These are phyloP conservation scores for Lipomyces mesembrius DNA, from an alignment of 805 yeast genomes.

Conservation along the genomic window DNA sequence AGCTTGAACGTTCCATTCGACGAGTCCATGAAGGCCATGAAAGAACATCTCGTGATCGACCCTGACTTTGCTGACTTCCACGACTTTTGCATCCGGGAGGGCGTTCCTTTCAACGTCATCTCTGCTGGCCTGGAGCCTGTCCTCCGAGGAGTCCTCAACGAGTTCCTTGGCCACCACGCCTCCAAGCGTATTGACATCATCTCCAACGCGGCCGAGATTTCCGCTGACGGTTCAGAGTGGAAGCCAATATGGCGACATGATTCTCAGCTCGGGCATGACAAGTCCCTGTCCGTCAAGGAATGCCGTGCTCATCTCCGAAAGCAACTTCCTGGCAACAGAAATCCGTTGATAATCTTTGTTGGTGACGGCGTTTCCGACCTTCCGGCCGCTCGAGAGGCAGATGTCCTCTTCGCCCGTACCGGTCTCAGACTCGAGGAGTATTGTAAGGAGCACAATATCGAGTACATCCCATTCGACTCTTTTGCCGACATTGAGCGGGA, in stretches of 20 bases:
- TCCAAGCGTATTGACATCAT: constrained; percentile 49
- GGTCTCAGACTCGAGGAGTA: constrained; percentile 51
- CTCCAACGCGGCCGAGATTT: constrained; percentile 49
- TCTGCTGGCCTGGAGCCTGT: constrained; percentile 53
- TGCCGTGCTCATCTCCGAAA: constrained; percentile 41
- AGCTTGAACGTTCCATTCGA: constrained; percentile 49
- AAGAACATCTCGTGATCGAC: constrained; percentile 48
- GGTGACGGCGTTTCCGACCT: constrained; percentile 63
- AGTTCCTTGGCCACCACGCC: constrained; percentile 48
- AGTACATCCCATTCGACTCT: constrained; percentile 50
- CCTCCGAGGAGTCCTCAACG: constrained; percentile 50
- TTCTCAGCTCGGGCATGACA: constrained; percentile 52
- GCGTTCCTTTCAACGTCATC: constrained; percentile 50
- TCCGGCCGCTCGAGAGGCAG: constrained; percentile 53
- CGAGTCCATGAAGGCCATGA: constrained; percentile 47
- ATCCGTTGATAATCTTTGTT: constrained; percentile 56
- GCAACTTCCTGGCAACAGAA: constrained; percentile 34
- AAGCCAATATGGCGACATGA: constrained; percentile 52
- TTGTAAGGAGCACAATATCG: constrained; percentile 49
- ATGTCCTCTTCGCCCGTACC: constrained; percentile 51
- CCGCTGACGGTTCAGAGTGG: constrained; percentile 48
- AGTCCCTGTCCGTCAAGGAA: constrained; percentile 50
- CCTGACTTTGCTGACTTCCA: constrained; percentile 49
- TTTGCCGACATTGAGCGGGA: constrained; percentile 50
- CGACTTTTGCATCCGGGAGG: constrained; percentile 47